A percentile compares a stretch with the other conserved stretches of the same genome.
Conservation (phyloP, 305 asterid species). For the Plantago rigida region DNA sequence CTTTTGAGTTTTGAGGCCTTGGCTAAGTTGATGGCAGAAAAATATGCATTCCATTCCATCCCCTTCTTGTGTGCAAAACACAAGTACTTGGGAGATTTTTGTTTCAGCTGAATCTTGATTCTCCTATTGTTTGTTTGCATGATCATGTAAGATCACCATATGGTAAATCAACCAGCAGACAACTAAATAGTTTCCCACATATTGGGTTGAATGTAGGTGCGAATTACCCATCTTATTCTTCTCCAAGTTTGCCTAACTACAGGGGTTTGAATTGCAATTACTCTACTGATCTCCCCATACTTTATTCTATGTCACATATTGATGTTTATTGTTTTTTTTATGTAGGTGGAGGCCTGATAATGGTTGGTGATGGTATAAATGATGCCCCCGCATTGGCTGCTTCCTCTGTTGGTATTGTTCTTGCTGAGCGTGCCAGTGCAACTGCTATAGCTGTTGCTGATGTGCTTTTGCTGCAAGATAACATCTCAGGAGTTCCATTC, state of each 20-base stretch:
- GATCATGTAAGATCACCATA: no score
- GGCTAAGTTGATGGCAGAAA: no score
- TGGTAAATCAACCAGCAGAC: no score
- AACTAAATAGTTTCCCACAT: neutral
- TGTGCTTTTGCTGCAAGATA: conserved; percentile 86
- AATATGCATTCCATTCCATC: no score
- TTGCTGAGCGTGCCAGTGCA: conserved; percentile 95
- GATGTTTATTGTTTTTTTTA: neutral
- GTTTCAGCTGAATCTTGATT: no score
- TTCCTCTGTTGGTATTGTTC: conserved; percentile 86
- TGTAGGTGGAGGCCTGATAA: conserved; percentile 80
- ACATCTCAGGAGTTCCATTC: conserved; percentile 82
- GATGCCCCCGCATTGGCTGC: conserved; percentile 99
- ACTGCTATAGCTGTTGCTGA: conserved; percentile 95
- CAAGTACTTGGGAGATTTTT: no score
- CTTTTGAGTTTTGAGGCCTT: no score
- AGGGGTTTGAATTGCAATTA: neutral
- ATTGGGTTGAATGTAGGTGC: neutral
- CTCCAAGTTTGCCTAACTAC: no score
- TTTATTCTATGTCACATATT: neutral
- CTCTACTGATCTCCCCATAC: neutral
- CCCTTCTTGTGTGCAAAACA: no score
- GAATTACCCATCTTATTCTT: neutral
- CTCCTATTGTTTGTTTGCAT: no score
- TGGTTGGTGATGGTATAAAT: conserved; percentile 99